phyloP scores from a whole-genome alignment of 176 grass and related monocot species.

The Pharus latifolius region DNA sequence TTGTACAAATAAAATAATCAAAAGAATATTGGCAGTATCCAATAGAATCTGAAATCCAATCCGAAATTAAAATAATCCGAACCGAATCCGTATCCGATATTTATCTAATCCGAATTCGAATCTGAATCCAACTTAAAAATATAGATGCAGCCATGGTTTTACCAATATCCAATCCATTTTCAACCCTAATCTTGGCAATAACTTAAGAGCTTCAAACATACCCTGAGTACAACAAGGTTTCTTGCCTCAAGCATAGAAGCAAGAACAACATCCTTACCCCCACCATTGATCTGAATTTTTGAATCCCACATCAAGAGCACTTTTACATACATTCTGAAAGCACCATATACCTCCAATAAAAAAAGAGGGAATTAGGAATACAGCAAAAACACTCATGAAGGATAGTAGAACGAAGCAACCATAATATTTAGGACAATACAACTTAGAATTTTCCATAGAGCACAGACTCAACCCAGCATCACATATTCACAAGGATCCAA shows the following conservation, averaged over 20 bases:
- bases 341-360: conserved; percentile 82
- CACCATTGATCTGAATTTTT: conserved; percentile 88
- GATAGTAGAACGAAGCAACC: neutral
- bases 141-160: too few relatives aligned
- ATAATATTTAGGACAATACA: neutral
- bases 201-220: conserved; percentile 33
- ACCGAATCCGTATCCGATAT: too few relatives aligned
- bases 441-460: neutral
- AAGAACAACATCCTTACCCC: conserved; percentile 69
- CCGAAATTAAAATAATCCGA: too few relatives aligned
- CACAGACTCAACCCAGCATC: neutral
- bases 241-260: conserved; percentile 91
- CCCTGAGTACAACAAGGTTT: conserved; percentile 94
- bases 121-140: too few relatives aligned
- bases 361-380: conserved; percentile 21
- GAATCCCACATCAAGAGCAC: conserved; percentile 99
- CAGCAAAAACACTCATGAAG: neutral
- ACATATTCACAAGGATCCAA: neutral
- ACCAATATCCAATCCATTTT: too few relatives aligned
- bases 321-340: conserved; percentile 98
- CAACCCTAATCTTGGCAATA: too few relatives aligned
- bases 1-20: too few relatives aligned
- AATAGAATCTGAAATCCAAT: too few relatives aligned
- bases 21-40: too few relatives aligned
- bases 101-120: too few relatives aligned